Conservation (phyloP, 1,139 yeast genomes). For the Diutina rugosa region DNA sequence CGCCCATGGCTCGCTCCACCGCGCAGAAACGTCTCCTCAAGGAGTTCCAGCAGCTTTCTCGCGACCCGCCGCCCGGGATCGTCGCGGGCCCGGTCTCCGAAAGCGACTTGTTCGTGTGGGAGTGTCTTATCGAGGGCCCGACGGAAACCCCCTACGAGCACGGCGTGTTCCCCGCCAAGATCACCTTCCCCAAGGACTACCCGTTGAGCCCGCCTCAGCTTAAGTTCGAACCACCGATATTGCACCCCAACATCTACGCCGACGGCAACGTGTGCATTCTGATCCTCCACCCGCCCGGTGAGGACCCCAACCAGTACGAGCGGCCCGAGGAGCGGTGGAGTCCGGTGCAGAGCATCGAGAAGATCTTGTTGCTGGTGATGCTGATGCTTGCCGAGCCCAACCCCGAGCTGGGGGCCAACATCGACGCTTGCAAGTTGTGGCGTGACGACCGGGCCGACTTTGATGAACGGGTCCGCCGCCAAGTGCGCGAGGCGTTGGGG, state of each 20-base stretch:
- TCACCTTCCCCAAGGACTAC: conserved; percentile 81
- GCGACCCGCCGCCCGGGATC: conserved; percentile 90
- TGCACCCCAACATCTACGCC: conserved; percentile 87
- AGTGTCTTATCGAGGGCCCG: conserved; percentile 86
- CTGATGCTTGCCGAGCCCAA: conserved; percentile 97
- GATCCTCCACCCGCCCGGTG: conserved; percentile 91
- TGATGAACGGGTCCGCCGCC: conserved; percentile 47
- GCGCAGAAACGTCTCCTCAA: conserved; percentile 80
- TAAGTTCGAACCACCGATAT: conserved; percentile 70
- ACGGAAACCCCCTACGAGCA: conserved; percentile 88
- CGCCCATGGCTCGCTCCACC: conserved; percentile 39
- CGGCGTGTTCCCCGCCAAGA: conserved; percentile 78
- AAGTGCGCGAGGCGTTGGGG: conserved; percentile 58
- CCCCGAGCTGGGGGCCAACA: conserved; percentile 92
- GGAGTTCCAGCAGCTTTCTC: conserved; percentile 75
- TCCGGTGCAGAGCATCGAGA: conserved; percentile 93
- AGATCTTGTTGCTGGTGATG: conserved; percentile 81
- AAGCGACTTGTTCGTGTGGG: conserved; percentile 78
- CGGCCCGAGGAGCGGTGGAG: conserved; percentile 96
- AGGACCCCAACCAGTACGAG: conserved; percentile 93
- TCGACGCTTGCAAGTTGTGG: conserved; percentile 94
- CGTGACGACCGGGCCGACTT: conserved; percentile 67
- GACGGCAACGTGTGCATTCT: conserved; percentile 96
- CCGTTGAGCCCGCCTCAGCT: conserved; percentile 86
- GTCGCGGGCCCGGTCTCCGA: conserved; percentile 86